These are phyloP conservation scores for Yamadazyma kitorensis DNA, from an alignment of 805 yeast genomes.

Conservation along the genomic window DNA sequence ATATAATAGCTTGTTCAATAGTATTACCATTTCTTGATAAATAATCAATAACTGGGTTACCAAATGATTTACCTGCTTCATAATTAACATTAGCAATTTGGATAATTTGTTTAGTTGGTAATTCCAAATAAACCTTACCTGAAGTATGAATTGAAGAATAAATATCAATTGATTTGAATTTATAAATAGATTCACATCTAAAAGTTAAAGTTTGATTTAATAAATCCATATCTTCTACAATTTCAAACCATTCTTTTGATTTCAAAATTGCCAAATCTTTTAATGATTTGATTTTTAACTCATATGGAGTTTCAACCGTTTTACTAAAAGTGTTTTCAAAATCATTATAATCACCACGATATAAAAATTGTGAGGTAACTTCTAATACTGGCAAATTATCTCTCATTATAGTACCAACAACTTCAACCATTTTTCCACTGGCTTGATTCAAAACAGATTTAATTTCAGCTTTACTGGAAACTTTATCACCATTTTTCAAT, in stretches of 20 bases:
- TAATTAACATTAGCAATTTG: conserved; percentile 83
- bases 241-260: conserved; percentile 97
- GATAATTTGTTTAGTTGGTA: conserved; percentile 86
- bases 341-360: conserved; percentile 89
- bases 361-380: conserved; percentile 91
- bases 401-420: conserved; percentile 81
- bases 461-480: conserved; percentile 78
- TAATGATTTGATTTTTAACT: conserved; percentile 65
- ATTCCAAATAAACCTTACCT: conserved; percentile 83
- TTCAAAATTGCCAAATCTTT: conserved; percentile 91
- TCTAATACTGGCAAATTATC: conserved; percentile 83
- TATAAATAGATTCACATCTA: conserved; percentile 81
- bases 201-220: conserved; percentile 80
- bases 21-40: conserved; percentile 87
- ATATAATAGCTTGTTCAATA: conserved; percentile 88
- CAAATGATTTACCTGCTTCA: conserved; percentile 89
- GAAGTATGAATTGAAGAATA: conserved; percentile 77
- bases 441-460: conserved; percentile 87
- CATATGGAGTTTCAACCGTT: conserved; percentile 81
- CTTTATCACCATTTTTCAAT: conserved; percentile 82
- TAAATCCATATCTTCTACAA: conserved; percentile 66
- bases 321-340: conserved; percentile 91
- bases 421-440: conserved; percentile 94
- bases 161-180: conserved; percentile 72
- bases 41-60: conserved; percentile 97